These are phyloP conservation scores for Naganishia sp. DNA, from an alignment of 1,284 basidiomycete species.

Conservation along the genomic window DNA sequence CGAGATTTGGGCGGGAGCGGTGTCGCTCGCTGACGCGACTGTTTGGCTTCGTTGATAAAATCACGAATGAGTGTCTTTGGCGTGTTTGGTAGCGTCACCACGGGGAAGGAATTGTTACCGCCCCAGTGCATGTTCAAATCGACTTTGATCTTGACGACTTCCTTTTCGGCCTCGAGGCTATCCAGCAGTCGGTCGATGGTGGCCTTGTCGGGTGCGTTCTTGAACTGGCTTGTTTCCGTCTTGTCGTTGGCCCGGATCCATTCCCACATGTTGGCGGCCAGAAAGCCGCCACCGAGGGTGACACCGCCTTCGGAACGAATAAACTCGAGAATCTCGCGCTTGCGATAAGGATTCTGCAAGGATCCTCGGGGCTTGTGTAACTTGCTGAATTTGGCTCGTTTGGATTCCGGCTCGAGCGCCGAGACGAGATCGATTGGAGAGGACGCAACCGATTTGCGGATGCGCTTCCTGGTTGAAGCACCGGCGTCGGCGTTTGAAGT, in stretches of 20 bases:
- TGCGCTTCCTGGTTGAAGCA: not conserved
- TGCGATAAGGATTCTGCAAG: conserved; percentile 17
- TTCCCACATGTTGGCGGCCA: conserved; percentile 10
- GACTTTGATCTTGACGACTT: conserved; percentile 7
- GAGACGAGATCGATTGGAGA: not conserved
- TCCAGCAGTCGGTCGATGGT: conserved; percentile 17
- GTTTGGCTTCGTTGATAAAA: conserved; percentile 14
- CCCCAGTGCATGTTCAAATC: conserved; percentile 19
- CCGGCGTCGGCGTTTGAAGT: too few relatives aligned
- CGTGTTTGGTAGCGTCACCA: conserved; percentile 6
- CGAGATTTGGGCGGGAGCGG: not conserved
- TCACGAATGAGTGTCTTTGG: not conserved
- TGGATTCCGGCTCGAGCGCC: conserved; percentile 4
- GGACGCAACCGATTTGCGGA: not conserved
- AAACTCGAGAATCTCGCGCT: conserved; percentile 27
- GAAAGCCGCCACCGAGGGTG: not conserved
- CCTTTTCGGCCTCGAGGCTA: conserved; percentile 14
- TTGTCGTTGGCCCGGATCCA: conserved; percentile 9
- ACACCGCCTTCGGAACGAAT: conserved; percentile 18
- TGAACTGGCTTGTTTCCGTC: conserved; percentile 6
- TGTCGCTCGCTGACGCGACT: conserved; percentile 12
- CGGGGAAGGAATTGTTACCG: not conserved
- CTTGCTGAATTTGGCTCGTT: not conserved
- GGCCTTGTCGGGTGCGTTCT: conserved; percentile 2
- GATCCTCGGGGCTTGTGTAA: not conserved